Conservation (phyloP, 352 stramenopile genomes). For the Globisporangium spiculum region DNA sequence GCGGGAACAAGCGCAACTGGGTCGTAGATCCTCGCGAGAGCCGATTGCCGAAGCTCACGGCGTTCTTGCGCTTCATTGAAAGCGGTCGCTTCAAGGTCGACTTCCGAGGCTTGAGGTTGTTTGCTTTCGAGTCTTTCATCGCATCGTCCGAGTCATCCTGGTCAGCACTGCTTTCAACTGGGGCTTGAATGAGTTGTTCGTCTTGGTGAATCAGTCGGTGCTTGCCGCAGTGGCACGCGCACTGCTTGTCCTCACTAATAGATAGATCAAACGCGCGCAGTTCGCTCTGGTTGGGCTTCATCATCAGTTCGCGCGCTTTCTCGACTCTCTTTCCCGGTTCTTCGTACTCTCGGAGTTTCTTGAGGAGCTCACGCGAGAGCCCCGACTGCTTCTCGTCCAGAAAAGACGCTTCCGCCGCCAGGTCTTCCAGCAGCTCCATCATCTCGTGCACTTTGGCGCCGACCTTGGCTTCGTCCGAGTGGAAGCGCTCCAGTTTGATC, state of each 20-base stretch:
- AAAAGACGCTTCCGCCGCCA: constrained; percentile 48
- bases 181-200: constrained; percentile 11
- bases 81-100: constrained; percentile 31
- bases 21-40: constrained; percentile 30
- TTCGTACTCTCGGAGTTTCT: constrained; percentile 38
- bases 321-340: constrained; percentile 39
- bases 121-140: constrained; percentile 18
- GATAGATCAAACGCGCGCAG: neutral
- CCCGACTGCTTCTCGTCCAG: constrained; percentile 24
- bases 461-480: constrained; percentile 57
- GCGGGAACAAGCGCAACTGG: constrained; percentile 42
- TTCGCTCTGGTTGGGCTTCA: neutral
- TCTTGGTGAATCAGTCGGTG: constrained; percentile 32
- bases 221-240: constrained; percentile 46
- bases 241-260: constrained; percentile 11
- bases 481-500: constrained; percentile 28
- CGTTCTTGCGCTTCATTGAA: constrained; percentile 43
- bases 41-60: constrained; percentile 37
- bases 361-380: constrained; percentile 22
- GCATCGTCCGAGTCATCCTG: neutral
- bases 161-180: neutral
- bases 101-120: constrained; percentile 19
- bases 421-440: constrained; percentile 52
- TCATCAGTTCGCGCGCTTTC: constrained; percentile 47
- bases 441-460: constrained; percentile 48